phyloP scores from a whole-genome alignment of 306 rosid species.

The Hippophae tibetana region DNA sequence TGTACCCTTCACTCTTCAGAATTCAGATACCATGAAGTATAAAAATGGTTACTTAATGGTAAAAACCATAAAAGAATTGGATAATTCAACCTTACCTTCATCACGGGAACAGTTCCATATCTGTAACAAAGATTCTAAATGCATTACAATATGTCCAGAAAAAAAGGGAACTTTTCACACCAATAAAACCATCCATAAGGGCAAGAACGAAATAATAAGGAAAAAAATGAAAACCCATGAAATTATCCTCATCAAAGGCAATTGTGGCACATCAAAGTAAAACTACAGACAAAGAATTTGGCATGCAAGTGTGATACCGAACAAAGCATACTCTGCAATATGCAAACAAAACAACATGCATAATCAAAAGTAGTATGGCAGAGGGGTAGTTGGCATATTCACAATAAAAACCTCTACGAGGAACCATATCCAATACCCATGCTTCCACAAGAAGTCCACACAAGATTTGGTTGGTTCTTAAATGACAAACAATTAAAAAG shows the following conservation, averaged over 20 bases:
- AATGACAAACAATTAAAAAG: too few species aligned
- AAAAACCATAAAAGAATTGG: constrained; percentile 1
- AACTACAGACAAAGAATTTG: not conserved
- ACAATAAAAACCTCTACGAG: too few species aligned
- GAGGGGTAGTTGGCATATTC: too few species aligned
- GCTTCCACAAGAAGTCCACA: too few species aligned
- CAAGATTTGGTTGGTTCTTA: too few species aligned
- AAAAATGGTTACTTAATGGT: not conserved
- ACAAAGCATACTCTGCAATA: too few species aligned
- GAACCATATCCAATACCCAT: too few species aligned
- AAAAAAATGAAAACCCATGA: too few species aligned
- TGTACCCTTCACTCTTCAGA: too few species aligned
- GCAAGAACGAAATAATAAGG: not conserved
- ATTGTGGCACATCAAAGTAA: not conserved
- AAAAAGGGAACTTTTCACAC: constrained; percentile 4
- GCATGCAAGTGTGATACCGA: not conserved
- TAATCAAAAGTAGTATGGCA: too few species aligned
- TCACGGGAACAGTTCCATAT: constrained; percentile 96
- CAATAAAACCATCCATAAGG: not conserved
- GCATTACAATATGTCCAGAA: constrained; percentile 29
- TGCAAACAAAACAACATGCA: too few species aligned
- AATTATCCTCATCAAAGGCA: not conserved
- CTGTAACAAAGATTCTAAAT: constrained; percentile 48
- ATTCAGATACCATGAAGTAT: not conserved
- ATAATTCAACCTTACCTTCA: constrained; percentile 49